Conservation (phyloP, 2,329 filamentous ascomycete genomes). For the Pseudogymnoascus sp. region DNA sequence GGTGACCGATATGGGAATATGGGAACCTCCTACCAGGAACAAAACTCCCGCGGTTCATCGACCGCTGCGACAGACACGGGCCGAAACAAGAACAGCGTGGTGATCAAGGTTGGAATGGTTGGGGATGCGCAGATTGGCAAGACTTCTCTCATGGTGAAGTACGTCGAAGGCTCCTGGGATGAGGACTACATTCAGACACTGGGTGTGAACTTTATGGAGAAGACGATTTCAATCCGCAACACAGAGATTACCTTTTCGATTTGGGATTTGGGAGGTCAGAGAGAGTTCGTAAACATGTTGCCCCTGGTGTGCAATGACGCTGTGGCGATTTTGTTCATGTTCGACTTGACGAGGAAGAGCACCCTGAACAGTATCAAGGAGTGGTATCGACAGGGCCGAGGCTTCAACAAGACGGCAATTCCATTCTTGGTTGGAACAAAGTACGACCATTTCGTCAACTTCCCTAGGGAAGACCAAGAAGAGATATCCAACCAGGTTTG, state of each 20-base stretch:
- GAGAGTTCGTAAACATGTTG: slow-evolving; percentile 99
- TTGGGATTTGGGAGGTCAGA: slow-evolving; percentile 95
- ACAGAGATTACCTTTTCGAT: slow-evolving; percentile 99
- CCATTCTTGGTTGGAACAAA: slow-evolving; percentile 96
- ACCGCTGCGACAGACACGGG: slow-evolving; percentile 20
- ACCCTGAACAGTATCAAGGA: slow-evolving; percentile 99
- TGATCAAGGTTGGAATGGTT: slow-evolving; percentile 99
- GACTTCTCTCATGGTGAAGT: slow-evolving; percentile 99
- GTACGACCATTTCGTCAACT: slow-evolving; percentile 99
- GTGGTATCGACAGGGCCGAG: slow-evolving; percentile 95
- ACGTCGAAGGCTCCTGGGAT: slow-evolving; percentile 98
- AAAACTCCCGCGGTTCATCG: slow-evolving; percentile 24
- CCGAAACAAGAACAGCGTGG: slow-evolving; percentile 59
- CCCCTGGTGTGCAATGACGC: slow-evolving; percentile 99
- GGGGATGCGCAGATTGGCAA: slow-evolving; percentile 98
- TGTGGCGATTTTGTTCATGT: slow-evolving; percentile 99
- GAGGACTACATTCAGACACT: slow-evolving; percentile 99
- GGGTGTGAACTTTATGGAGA: slow-evolving; percentile 99
- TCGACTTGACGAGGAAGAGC: slow-evolving; percentile 94
- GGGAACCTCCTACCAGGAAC: slow-evolving; percentile 26
- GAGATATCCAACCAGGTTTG: slow-evolving; percentile 92
- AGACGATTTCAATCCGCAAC: slow-evolving; percentile 98
- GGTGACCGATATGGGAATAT: slow-evolving; percentile 26
- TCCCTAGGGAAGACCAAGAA: slow-evolving; percentile 93
- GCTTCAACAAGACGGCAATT: slow-evolving; percentile 99